Evolutionary conservation across 1,284 basidiomycete genomes (phyloP).

Genomic region (Macrocybe sp.): DNA sequence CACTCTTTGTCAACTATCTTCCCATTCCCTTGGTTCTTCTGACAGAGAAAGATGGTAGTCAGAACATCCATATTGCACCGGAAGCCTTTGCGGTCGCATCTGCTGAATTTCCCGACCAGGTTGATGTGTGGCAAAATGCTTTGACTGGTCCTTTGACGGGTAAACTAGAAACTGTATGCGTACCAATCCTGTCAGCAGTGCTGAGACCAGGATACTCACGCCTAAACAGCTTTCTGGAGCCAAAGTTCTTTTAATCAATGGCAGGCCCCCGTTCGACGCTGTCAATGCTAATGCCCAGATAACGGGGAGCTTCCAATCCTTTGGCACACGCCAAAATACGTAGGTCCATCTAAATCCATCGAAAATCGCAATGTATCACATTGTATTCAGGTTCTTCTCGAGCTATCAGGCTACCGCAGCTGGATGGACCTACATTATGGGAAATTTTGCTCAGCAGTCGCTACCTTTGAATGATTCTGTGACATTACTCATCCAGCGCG

Average conservation of each 20-base stretch:
- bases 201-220: background rate
- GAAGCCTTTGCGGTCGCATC: slow-evolving; percentile 53
- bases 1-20: slow-evolving; percentile 47
- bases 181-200: background rate
- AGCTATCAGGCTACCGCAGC: slow-evolving; percentile 32
- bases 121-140: slow-evolving; percentile 51
- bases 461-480: slow-evolving; percentile 50
- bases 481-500: slow-evolving; percentile 41
- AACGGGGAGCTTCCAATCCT: slow-evolving; percentile 38
- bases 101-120: slow-evolving; percentile 51
- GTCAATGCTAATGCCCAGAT: slow-evolving; percentile 49
- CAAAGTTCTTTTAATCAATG: slow-evolving; percentile 50
- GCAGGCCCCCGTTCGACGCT: slow-evolving; percentile 43
- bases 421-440: slow-evolving; percentile 55
- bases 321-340: slow-evolving; percentile 47
- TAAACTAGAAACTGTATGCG: slow-evolving; percentile 40
- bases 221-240: slow-evolving; percentile 47
- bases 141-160: slow-evolving; percentile 45
- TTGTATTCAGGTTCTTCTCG: slow-evolving; percentile 35
- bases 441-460: slow-evolving; percentile 56
- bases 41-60: slow-evolving; percentile 39
- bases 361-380: background rate
- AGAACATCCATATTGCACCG: slow-evolving; percentile 52
- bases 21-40: slow-evolving; percentile 50
- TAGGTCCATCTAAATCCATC: slow-evolving; percentile 13